Base-by-base conservation (phyloP, 257 asterid species). In the Salvia hispanica region DNA sequence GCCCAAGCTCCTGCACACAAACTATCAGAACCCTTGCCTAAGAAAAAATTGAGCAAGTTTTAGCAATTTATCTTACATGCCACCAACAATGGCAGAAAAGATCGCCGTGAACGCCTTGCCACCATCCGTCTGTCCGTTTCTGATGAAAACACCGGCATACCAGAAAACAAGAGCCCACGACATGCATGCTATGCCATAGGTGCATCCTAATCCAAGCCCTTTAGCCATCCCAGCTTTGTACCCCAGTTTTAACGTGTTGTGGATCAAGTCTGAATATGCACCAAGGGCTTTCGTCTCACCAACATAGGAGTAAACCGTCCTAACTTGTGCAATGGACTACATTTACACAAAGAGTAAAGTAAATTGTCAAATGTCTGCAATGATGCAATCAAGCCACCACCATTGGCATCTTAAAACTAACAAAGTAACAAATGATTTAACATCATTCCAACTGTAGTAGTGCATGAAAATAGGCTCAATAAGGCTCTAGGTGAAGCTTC, bases 201-300 rank as follows among this genome's bases (percentile, higher is more conserved):
- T 91, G 70, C 97, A 94, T 70, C 97, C 99, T 64, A 94, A 72
- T 55, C 99, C 99, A 14, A 94, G 86, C 16, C 99, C 99, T 79
- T 91, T 94, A 50, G 99, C 99, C 95, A 94, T 91, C 39, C 99
- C 99, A 21, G 97, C 97, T 82, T 83, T 94, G 81, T 94, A 94
- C 44, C 97, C 96, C n/a, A 94, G 88, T 77, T 91, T 88, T 55
- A 91, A 68, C 0, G 99, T 91, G 71, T 85, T 91, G 28, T 91
- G 95, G 74, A 94, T 86, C 63, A 91, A 85, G 77, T 94, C 97
- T 3, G 97, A 91, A 77, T 91, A 93, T 4, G 97, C 79, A 62
- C 76, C 53, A 16, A 88, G 86, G 69, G 94, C 91, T 82, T 84
- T 88, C 36, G 73, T 81, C 86, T 94, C 97, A 7, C 97, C 97